Evolutionary conservation across 148 eudicot genomes (phyloP), one percentile per base, ranked within the genome.

Genomic region (Silene conica): DNA sequence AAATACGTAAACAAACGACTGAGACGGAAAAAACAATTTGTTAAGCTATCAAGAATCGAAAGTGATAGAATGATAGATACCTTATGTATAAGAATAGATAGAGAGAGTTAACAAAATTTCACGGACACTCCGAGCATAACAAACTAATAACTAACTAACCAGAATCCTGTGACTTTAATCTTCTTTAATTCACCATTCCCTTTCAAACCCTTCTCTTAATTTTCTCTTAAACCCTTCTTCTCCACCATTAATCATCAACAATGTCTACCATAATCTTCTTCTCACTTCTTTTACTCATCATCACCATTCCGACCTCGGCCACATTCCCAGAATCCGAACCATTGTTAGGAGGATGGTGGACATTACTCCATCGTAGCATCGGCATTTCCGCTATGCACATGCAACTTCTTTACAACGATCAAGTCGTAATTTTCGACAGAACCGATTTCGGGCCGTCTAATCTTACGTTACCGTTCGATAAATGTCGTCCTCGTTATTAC

Each of bases 311-410:
- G 52, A 55, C 19, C 3, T 65, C 55, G 5, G 58, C 76, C 12
- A 64, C 56, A 18, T 70, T 73, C 62, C 74, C 83, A 1, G 63
- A 66, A 48, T 8, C 12, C 52, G 52, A 48, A 18, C 63, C 48
- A 2, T 67, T 77, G 0, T 34, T 71, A 0, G 94, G 92, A 0
- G 94, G 92, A 0, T 6, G 56, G 19, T 92, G 94, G 92, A 6
- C 13, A 0, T 76, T 88, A 6, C 84, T 88, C 22, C 88, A 86
- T 1, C n/a, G 57, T 5, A 78, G 75, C 70, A 73, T 89, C 28
- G 97, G 98, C 26, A 71, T 95, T 31, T 92, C 97, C 26, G 98
- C 98, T 70, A 92, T 92, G 97, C 98, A 95, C 86, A 89, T 92
- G 96, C 98, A 95, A 34, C 93, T 95, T 21, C 77, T 92, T 4